phyloP scores from a whole-genome alignment of 2,329 filamentous ascomycete species.

The Hymenoscyphus repandus region DNA sequence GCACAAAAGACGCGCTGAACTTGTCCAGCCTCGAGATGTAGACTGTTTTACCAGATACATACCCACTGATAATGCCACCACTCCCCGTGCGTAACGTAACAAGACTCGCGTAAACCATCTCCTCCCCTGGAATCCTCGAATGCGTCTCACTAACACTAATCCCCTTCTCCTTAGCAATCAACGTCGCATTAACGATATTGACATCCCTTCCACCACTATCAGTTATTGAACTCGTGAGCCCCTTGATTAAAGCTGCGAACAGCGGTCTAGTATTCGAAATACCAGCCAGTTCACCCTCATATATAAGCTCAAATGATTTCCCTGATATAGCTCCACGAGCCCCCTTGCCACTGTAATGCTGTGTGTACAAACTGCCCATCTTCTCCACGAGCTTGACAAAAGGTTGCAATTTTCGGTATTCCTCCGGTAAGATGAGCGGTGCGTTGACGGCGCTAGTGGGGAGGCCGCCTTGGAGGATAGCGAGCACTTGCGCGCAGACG shows the following conservation, averaged over 20 bases:
- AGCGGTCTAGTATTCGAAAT: constrained; percentile 73
- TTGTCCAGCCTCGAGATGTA: constrained; percentile 70
- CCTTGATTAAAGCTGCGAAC: constrained; percentile 74
- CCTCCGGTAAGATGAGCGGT: constrained; percentile 73
- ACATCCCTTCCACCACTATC: constrained; percentile 62
- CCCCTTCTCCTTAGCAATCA: constrained; percentile 71
- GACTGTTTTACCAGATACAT: constrained; percentile 56
- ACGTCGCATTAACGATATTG: constrained; percentile 76
- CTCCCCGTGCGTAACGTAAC: constrained; percentile 54
- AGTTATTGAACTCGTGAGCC: constrained; percentile 64
- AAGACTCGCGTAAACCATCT: constrained; percentile 61
- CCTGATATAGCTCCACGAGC: constrained; percentile 41
- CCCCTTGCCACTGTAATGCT: constrained; percentile 53
- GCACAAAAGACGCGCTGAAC: constrained; percentile 69
- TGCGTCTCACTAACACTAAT: constrained; percentile 73
- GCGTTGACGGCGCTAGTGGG: constrained; percentile 76
- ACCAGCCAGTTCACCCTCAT: constrained; percentile 67
- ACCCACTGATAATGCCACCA: constrained; percentile 55
- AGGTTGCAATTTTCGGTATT: constrained; percentile 72
- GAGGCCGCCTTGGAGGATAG: constrained; percentile 66
- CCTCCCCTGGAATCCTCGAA: constrained; percentile 52
- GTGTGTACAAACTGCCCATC: constrained; percentile 74
- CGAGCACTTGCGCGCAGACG: constrained; percentile 73
- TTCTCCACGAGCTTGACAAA: constrained; percentile 73
- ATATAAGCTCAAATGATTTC: constrained; percentile 69